Evolutionary conservation across 768 basidiomycete species (phyloP), one percentile per base, ranked within the genome.

Genomic region (Nidularia pulvinata): DNA sequence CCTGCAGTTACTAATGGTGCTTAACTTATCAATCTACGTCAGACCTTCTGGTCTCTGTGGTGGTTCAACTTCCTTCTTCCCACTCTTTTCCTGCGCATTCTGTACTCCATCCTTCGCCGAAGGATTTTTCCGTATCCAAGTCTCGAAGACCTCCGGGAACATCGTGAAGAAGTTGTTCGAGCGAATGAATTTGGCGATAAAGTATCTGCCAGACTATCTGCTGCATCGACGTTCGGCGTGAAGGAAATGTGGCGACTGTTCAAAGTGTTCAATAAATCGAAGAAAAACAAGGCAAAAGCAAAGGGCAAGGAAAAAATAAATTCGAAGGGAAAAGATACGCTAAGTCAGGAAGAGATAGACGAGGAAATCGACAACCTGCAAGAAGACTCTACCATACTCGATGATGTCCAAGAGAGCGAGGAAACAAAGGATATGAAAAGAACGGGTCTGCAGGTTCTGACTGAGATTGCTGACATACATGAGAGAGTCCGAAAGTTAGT

Each of bases 21-120:
- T 14, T 47, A 35, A 36, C 55, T 49, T n/a, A 36, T 42, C 46
- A 36, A 50, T 43, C 13, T 25, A 34, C 44, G 46, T 36, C 55
- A 88, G 88, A 52, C 73, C 1, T 89, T 79, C 57, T 89, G 88
- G 88, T 64, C 75, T 35, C 59, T 87, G 13, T 89, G 87, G 87
- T 80, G 80, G 64, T 60, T 80, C 49, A 74, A 86, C 59, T 60
- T 85, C 11, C 71, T 89, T 4, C 69, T 81, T 10, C 79, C 88
- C 10, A 73, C 76, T 6, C 61, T 85, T 25, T 55, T 85, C 47
- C 62, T 80, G 42, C 71, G 75, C 36, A 62, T 86, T 11, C 59
- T 81, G 32, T 80, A 76, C 55, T 59, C 74, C 39, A 75, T 88
- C 46, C 35, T 83, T 33, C 74, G 76, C 37, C 75, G 77, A 35